Percentiles rank a stretch among this genome's conserved stretches.
Evolutionary conservation across 2,329 filamentous ascomycete species (phyloP).

Genomic region (Fusarium musae): DNA sequence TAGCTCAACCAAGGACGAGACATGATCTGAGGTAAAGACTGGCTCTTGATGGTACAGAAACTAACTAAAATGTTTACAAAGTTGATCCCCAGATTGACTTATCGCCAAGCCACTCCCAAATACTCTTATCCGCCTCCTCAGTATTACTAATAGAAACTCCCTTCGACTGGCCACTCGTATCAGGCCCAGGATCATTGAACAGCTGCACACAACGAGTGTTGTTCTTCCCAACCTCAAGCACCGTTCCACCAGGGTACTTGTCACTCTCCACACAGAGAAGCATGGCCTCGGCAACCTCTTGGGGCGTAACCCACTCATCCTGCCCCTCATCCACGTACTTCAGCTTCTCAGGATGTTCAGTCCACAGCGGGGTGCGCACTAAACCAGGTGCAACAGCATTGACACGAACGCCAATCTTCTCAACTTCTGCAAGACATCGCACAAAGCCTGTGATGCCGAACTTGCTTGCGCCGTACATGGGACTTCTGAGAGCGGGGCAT

Average conservation of each 20-base stretch:
- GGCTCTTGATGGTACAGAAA: background rate
- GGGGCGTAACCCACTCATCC: constrained; percentile 55
- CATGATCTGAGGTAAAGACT: background rate
- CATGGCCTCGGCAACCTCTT: constrained; percentile 59
- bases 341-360: constrained; percentile 57
- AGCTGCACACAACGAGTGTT: constrained; percentile 47
- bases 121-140: constrained; percentile 41
- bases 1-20: too few species aligned
- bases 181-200: constrained; percentile 55
- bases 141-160: constrained; percentile 46
- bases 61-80: background rate
- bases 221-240: constrained; percentile 54
- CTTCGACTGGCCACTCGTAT: constrained; percentile 37
- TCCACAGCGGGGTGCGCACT: constrained; percentile 59
- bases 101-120: constrained; percentile 44
- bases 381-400: constrained; percentile 58
- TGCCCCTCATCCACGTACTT: constrained; percentile 47
- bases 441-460: constrained; percentile 54
- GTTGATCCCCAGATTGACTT: constrained; percentile 41
- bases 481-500: constrained; percentile 47
- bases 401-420: constrained; percentile 52
- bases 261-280: constrained; percentile 51
- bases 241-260: constrained; percentile 51
- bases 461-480: constrained; percentile 55
- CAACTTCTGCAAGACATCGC: constrained; percentile 52